Conservation (phyloP, 768 basidiomycete genomes). For the Coprinopsis sp. region DNA sequence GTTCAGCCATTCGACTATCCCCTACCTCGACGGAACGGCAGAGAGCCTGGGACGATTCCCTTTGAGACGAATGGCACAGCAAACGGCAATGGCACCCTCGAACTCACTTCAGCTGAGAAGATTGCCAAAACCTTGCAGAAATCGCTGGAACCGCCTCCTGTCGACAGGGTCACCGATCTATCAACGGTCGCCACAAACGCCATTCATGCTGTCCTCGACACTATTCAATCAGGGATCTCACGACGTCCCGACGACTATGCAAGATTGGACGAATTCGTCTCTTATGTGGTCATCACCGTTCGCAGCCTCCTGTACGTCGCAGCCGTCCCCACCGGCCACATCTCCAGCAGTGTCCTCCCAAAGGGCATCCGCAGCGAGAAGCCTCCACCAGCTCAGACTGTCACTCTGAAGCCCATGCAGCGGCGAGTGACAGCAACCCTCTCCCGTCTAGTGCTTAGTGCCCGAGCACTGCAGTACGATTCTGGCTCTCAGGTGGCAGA, state of each 20-base stretch:
- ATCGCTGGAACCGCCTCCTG: conserved; percentile 50
- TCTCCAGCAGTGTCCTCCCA: conserved; percentile 51
- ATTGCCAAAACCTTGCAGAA: conserved; percentile 64
- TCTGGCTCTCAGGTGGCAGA: conserved; percentile 58
- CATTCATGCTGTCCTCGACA: conserved; percentile 60
- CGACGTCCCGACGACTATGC: conserved; percentile 52
- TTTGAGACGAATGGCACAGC: conserved; percentile 18
- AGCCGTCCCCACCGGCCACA: conserved; percentile 54
- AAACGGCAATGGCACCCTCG: conserved; percentile 24
- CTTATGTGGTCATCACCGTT: conserved; percentile 62
- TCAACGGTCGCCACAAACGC: conserved; percentile 52
- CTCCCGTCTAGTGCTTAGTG: conserved; percentile 83
- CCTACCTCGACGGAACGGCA: conserved; percentile 24
- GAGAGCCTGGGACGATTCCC: neutral
- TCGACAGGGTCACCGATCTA: conserved; percentile 57
- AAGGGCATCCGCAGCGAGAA: conserved; percentile 43
- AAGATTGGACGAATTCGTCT: conserved; percentile 59
- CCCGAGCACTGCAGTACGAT: conserved; percentile 86
- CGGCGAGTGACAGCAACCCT: conserved; percentile 85
- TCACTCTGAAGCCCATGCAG: conserved; percentile 73
- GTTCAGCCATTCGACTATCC: conserved; percentile 47
- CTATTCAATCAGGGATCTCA: conserved; percentile 43
- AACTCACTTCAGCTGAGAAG: conserved; percentile 63
- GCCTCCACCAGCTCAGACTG: conserved; percentile 41
- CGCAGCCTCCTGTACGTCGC: conserved; percentile 73